Evolutionary conservation across 139 green algal species (phyloP), one percentile per base, ranked within the genome.

Genomic region (Yamagishiella unicocca): DNA sequence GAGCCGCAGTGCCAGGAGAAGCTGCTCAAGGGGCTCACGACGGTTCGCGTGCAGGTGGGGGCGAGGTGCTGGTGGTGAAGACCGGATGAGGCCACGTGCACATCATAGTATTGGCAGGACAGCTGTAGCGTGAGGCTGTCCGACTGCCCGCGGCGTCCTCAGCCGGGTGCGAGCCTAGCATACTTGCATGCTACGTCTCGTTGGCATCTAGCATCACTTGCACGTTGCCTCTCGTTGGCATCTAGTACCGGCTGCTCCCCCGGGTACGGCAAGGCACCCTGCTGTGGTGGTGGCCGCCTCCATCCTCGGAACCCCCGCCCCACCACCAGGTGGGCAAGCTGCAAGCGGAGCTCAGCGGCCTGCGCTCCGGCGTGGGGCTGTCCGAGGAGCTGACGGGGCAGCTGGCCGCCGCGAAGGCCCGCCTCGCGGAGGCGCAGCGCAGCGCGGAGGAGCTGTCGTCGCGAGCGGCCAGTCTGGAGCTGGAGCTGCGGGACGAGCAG

Each of bases 371-470:
- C 43, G 35, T 53, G 2, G 43, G 43, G 19, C 24, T 86, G 64
- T 25, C 64, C 1, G 80, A 86, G 43, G 80, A 86, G 43, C 62
- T 86, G 31, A 53, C 37, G 37, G 64, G 33, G 6, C 64, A 86
- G 80, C 80, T 86, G 61, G 43, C 37, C 22, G 29, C 80, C 38
- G 25, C 42, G 1, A 72, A 72, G 9, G 45, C 22, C 7, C 80
- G 80, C n/a, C 80, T 86, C 40, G 62, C 62, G 17, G 80, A 86
- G 22, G 80, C 64, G 80, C 80, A 86, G 61, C 80, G 80, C 21
- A 54, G 64, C 64, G 33, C n/a, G 42, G 80, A 86, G 66, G 33
- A 68, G 43, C 80, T 86, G 45, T 40, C 21, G 21, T 58, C 38
- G 2, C 37, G 70, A 14, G 19, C 33, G 70, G 21, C 35, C 21